phyloP scores from a whole-genome alignment of 257 asterid species.

The Eucommia ulmoides region DNA sequence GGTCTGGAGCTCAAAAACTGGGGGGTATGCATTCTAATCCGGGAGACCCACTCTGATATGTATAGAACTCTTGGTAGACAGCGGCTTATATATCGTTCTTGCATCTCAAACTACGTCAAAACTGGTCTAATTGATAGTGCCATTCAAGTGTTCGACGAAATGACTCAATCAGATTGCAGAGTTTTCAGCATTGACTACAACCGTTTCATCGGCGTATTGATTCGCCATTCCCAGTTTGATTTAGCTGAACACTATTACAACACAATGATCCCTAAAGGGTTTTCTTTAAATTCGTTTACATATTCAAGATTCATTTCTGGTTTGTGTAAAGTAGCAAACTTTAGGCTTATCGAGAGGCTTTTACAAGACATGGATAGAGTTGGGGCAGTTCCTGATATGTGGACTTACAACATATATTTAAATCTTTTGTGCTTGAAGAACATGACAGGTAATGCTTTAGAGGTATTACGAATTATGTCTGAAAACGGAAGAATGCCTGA shows the following conservation, averaged over 20 bases:
- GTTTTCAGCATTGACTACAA: constrained; percentile 80
- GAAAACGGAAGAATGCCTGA: constrained; percentile 69
- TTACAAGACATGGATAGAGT: constrained; percentile 72
- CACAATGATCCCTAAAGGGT: constrained; percentile 51
- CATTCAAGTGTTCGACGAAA: constrained; percentile 76
- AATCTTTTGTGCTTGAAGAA: constrained; percentile 62
- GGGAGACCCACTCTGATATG: constrained; percentile 45
- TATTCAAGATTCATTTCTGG: constrained; percentile 78
- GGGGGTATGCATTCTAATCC: constrained; percentile 42
- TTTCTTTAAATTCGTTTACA: constrained; percentile 74
- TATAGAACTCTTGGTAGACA: constrained; percentile 63
- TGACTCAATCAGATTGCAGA: constrained; percentile 77
- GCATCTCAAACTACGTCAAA: constrained; percentile 54
- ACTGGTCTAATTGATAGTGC: constrained; percentile 58
- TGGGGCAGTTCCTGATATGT: constrained; percentile 58
- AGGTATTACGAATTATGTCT: constrained; percentile 49
- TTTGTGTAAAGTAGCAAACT: constrained; percentile 68
- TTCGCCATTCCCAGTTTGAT: constrained; percentile 45
- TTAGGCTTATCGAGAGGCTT: constrained; percentile 60
- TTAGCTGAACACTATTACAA: constrained; percentile 58
- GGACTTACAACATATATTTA: constrained; percentile 83
- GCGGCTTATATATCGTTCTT: constrained; percentile 71
- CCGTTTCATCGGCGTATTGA: constrained; percentile 73
- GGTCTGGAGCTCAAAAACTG: constrained; percentile 23
- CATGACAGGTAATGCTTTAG: constrained; percentile 60